Conservation (phyloP, 345 rosid genomes). For the Rhodomyrtus tomentosa region DNA sequence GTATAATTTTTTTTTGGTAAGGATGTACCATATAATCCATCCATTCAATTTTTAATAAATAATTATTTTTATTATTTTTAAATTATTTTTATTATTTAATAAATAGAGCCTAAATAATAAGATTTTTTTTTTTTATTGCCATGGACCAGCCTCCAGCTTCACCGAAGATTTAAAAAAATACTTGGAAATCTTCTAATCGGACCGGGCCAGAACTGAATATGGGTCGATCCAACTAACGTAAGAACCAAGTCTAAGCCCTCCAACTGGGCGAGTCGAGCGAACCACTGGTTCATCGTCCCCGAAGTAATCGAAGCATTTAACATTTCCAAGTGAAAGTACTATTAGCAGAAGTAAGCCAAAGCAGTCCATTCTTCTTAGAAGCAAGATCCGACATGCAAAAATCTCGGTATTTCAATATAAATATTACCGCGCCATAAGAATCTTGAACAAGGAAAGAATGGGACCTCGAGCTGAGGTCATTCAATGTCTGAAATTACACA, state of each 20-base stretch:
- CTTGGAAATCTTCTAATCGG: not conserved
- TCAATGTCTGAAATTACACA: not conserved
- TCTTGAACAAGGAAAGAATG: constrained; percentile 27
- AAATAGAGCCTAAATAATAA: too few relatives aligned
- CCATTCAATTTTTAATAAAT: too few relatives aligned
- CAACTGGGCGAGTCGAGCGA: not conserved
- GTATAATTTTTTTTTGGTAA: too few relatives aligned
- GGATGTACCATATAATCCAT: too few relatives aligned
- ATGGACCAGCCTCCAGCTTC: not conserved
- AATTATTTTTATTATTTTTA: too few relatives aligned
- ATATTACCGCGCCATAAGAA: not conserved
- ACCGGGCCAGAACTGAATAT: not conserved
- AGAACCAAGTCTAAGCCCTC: not conserved
- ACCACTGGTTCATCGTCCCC: not conserved
- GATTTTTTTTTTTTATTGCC: too few relatives aligned
- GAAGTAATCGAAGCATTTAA: not conserved
- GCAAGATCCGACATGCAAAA: not conserved
- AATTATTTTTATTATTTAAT: too few relatives aligned
- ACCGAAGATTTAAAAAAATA: not conserved
- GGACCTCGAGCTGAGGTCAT: constrained; percentile 50
- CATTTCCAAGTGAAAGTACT: not conserved
- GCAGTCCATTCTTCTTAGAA: not conserved
- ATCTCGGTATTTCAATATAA: not conserved
- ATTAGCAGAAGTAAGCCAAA: not conserved
- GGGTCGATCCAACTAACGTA: not conserved